These are phyloP conservation scores for Asterionellopsis glacialis DNA, from an alignment of 108 stramenopile genomes.

Conservation along the genomic window DNA sequence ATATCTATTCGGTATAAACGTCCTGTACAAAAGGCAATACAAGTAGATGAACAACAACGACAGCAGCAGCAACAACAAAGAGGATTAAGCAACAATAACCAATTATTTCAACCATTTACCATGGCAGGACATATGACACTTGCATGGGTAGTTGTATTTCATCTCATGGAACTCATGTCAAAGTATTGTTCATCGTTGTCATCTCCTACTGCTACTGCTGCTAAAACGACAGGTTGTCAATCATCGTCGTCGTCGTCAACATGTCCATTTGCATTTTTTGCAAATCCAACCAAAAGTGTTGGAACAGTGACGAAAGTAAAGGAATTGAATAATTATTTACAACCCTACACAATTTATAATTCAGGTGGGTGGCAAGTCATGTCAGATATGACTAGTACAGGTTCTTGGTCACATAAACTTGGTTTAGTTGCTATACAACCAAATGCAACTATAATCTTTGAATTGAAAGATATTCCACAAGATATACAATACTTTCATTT, in stretches of 20 bases:
- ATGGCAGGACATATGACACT: slow-evolving; percentile 13
- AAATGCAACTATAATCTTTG: slow-evolving; percentile 3
- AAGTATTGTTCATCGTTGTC: background rate
- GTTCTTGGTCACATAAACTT: slow-evolving; percentile 3
- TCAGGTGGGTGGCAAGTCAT: slow-evolving; percentile 7
- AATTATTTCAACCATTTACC: background rate
- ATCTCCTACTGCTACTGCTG: slow-evolving; percentile 2
- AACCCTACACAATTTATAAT: background rate
- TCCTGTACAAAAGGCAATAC: background rate
- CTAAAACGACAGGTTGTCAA: background rate
- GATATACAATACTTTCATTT: slow-evolving; percentile 7
- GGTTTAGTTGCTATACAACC: slow-evolving; percentile 10
- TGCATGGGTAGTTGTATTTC: slow-evolving; percentile 7
- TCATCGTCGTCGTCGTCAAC: background rate
- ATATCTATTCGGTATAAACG: background rate
- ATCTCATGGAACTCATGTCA: background rate
- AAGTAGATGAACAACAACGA: background rate
- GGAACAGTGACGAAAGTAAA: slow-evolving; percentile 5
- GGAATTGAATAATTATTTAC: background rate
- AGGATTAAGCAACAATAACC: no score
- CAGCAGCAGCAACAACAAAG: no score
- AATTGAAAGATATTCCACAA: background rate
- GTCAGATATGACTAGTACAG: slow-evolving; percentile 9
- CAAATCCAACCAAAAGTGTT: background rate
- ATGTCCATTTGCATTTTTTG: slow-evolving; percentile 14